Evolutionary conservation across 2,329 filamentous ascomycete species (phyloP), one percentile per base, ranked within the genome.

Genomic region (Hymenoscyphus fraxineus): DNA sequence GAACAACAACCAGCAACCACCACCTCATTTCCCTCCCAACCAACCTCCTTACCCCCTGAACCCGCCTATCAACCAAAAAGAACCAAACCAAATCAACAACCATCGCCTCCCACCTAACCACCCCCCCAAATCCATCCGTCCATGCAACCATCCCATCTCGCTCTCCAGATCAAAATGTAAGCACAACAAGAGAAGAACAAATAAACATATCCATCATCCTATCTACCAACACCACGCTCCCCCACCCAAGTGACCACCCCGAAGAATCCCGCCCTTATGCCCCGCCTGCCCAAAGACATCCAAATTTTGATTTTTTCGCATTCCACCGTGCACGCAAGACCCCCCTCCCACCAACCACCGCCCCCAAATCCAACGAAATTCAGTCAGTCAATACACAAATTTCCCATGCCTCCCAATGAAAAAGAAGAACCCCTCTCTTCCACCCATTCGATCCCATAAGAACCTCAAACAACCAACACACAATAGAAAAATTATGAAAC

Each of bases 131-230:
- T 51, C 10, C 44, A 22, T 22, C 19, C n/a, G 7, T 22, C n/a
- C n/a, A 51, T 51, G 4, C 19, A 51, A 10, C 44, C 6, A 35
- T 2, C 35, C 35, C 35, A 35, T 35, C 35, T 35, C 4, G 35
- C 35, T 6, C 35, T 35, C 35, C 35, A 35, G 35, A 35, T 35
- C 35, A 35, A 35, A 35, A 35, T 35, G 35, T 35, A 35, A 35
- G 35, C 35, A 35, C 35, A 51, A 51, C 44, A 51, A 51, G n/a
- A 51, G 44, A 22, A 22, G 22, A 51, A 12, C n/a, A 10, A 51
- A 51, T n/a, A 47, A 47, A 47, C 19, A 51, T 51, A 51, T 51
- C 44, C 44, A 51, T 51, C 44, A 51, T 51, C 44, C 44, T 22
- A 51, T 51, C 44, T 51, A 51, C 44, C 44, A 51, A 51, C 44